Conservation (phyloP, 495 filamentous ascomycete species). For the Annulohypoxylon bovei region DNA sequence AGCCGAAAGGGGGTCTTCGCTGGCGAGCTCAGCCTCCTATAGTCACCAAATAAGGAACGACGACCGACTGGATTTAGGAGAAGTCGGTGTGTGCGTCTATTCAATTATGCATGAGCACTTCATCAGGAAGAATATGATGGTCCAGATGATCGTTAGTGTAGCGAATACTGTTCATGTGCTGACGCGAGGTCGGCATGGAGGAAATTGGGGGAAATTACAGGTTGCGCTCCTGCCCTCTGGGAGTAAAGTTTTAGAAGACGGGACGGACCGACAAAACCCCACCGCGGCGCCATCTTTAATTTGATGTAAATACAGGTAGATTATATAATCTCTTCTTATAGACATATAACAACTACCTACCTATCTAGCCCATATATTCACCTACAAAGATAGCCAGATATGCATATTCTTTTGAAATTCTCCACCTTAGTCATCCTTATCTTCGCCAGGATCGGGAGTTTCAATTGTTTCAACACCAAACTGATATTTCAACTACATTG, state of each 20-base stretch:
- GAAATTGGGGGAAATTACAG: not conserved
- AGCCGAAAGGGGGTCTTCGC: not conserved
- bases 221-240: not conserved
- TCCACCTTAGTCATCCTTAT: too few species aligned
- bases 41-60: not conserved
- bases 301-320: not conserved
- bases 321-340: not conserved
- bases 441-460: too few species aligned
- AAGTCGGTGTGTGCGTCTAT: constrained; percentile 1
- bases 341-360: not conserved
- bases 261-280: constrained; percentile 5
- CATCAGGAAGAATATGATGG: constrained; percentile 25
- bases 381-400: too few species aligned
- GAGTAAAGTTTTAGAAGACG: not conserved
- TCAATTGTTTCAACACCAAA: too few species aligned
- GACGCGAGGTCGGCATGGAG: not conserved
- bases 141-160: constrained; percentile 12
- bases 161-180: not conserved
- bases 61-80: not conserved
- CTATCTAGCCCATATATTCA: not conserved
- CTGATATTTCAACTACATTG: too few species aligned
- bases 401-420: too few species aligned
- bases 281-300: not conserved
- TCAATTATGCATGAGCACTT: constrained; percentile 34
- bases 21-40: not conserved